Evolutionary conservation across 1,139 yeast species (phyloP).

Genomic region (Arxiozyma slooffiae): DNA sequence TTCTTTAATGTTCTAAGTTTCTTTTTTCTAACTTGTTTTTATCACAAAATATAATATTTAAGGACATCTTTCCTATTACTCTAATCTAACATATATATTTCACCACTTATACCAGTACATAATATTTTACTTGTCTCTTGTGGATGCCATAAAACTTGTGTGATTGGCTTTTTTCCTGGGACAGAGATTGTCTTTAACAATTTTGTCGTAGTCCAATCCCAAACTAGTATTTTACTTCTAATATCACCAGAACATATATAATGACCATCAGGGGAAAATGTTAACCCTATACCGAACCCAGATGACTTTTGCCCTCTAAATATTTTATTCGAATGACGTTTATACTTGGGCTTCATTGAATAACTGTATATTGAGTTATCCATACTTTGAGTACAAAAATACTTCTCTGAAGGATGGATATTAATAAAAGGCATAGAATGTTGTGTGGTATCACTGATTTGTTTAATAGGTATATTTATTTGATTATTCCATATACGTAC

Average conservation of each 20-base stretch:
- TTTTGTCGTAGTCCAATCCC: slow-evolving; percentile 77
- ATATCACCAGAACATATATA: slow-evolving; percentile 70
- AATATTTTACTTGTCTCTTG: slow-evolving; percentile 62
- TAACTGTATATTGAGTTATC: slow-evolving; percentile 62
- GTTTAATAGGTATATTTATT: slow-evolving; percentile 72
- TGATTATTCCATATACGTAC: slow-evolving; percentile 81
- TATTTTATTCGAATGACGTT: slow-evolving; percentile 47
- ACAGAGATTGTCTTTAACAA: slow-evolving; percentile 47
- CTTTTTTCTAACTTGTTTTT: not conserved
- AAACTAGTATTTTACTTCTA: slow-evolving; percentile 53
- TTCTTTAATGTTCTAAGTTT: not conserved
- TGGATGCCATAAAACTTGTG: slow-evolving; percentile 60
- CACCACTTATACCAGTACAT: slow-evolving; percentile 58
- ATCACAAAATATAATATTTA: too few relatives aligned
- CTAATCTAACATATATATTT: slow-evolving; percentile 57
- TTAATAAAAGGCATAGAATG: slow-evolving; percentile 67
- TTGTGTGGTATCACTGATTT: slow-evolving; percentile 71
- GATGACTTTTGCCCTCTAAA: slow-evolving; percentile 69
- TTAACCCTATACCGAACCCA: slow-evolving; percentile 64
- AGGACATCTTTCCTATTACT: not conserved
- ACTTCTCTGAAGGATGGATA: slow-evolving; percentile 47
- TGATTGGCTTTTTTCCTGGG: slow-evolving; percentile 42
- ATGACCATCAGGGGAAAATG: slow-evolving; percentile 72
- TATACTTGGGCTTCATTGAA: slow-evolving; percentile 54
- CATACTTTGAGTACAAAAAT: slow-evolving; percentile 73